Base-by-base conservation (phyloP, 768 basidiomycete species). In the Cyclocybe aegerita region DNA sequence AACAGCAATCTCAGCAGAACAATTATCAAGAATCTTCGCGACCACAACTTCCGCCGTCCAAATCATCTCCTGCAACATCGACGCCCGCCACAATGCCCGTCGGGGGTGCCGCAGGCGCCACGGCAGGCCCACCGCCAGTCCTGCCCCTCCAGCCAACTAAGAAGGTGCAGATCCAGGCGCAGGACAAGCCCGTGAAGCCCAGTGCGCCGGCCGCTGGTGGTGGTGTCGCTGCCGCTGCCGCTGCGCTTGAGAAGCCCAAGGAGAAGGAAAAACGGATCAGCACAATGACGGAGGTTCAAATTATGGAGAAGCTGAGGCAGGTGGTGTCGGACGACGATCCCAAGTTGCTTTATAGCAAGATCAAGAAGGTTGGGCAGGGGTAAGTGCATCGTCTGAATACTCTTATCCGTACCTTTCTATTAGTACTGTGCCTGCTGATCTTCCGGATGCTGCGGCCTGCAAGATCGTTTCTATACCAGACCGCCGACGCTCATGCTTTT, bases 361-460 rank as follows among this genome's bases (percentile, higher is more conserved):
- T 98, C 68, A 94, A 92, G 77, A 99, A 98, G 74, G 93, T 99
- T 53, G 96, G 96, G 32, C 96, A 99, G 69, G 96, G 94, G 93
- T 97, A 67, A 68, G 91, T 78, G 9, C 33, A 54, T 39, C 14
- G 38, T 58, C 53, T 39, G 31, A 43, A 10, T 10, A 30, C 11
- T 34, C 49, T 49, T 36, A 40, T 41, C 8, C 32, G 3, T 23
- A 15, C 37, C 15, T 38, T 36, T 7, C n/a, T 31, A 39, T 17
- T 46, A 36, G 8, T 29, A 17, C 8, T 16, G 17, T 34, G 5
- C 6, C 32, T 34, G 10, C 30, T 41, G 31, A 9, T 34, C 39
- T 34, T 23, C 32, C 36, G 34, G 41, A 40, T 36, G 50, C 50
- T 63, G 56, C 66, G 56, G 11, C 41, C 16, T 34, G 2, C 23